phyloP scores from a whole-genome alignment of 2,329 filamentous ascomycete genomes.

The Fusarium algeriense region DNA sequence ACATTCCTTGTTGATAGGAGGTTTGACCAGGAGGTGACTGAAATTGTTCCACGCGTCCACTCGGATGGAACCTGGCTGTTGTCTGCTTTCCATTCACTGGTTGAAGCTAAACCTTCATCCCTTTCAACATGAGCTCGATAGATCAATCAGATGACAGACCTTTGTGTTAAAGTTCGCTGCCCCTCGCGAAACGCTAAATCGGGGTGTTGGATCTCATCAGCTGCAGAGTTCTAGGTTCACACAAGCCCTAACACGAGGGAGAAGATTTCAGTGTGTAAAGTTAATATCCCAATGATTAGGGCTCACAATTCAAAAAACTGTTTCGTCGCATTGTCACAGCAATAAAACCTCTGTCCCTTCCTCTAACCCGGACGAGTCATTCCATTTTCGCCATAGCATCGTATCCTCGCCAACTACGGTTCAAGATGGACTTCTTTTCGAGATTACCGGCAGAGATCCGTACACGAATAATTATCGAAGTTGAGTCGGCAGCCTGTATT shows the following conservation, averaged over 20 bases:
- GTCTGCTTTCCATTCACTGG: fast-evolving
- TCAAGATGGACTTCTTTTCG: not conserved
- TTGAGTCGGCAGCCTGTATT: slow-evolving; percentile 8
- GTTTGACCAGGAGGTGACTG: fast-evolving
- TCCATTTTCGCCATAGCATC: too few relatives aligned
- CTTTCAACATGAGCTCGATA: too few relatives aligned
- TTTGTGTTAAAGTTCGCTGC: too few relatives aligned
- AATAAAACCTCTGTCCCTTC: too few relatives aligned
- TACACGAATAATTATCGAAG: not conserved
- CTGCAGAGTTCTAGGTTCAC: not conserved
- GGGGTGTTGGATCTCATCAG: too few relatives aligned
- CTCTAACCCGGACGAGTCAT: fast-evolving
- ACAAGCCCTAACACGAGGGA: fast-evolving
- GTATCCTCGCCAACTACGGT: fast-evolving
- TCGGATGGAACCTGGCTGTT: too few relatives aligned
- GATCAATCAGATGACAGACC: too few relatives aligned
- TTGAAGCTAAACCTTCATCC: too few relatives aligned
- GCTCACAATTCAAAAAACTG: too few relatives aligned
- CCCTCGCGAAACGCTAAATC: too few relatives aligned
- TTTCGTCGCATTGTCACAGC: too few relatives aligned
- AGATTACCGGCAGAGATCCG: not conserved
- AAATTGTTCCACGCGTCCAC: not conserved
- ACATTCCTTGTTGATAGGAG: not conserved
- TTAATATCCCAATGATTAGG: too few relatives aligned
- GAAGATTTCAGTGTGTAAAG: not conserved